Evolutionary conservation across 495 filamentous ascomycete genomes (phyloP).

Genomic region (Penicillium robsamsonii): DNA sequence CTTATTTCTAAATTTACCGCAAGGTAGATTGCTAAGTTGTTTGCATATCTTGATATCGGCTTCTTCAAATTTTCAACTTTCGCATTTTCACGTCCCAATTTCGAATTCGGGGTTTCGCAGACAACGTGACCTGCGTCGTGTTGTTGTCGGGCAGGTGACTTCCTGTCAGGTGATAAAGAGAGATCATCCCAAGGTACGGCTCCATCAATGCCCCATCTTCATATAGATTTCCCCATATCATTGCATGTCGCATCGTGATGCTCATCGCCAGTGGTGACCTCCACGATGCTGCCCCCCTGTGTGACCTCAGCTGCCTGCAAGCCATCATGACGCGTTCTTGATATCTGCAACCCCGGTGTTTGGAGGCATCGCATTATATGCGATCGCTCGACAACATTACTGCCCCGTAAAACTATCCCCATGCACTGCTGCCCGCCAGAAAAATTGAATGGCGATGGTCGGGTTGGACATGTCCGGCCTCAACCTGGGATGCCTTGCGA

Average conservation of each 20-base stretch:
- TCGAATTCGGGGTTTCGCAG: conserved; percentile 29
- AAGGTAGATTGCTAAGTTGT: conserved; percentile 23
- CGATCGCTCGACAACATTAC: background rate
- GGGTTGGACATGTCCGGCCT: background rate
- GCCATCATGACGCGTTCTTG: conserved; percentile 33
- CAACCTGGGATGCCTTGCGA: background rate
- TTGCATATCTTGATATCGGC: conserved; percentile 10
- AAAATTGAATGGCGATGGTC: conserved; percentile 1
- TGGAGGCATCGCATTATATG: background rate
- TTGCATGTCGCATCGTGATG: conserved; percentile 11
- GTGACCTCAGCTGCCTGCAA: conserved; percentile 32
- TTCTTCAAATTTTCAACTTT: conserved; percentile 19
- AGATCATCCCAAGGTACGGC: conserved; percentile 48
- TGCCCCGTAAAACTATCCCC: background rate
- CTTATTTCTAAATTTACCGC: conserved; percentile 31
- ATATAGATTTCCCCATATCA: conserved; percentile 9
- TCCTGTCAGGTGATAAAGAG: conserved; percentile 53
- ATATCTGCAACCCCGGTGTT: conserved; percentile 17
- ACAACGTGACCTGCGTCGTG: conserved; percentile 41
- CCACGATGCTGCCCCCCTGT: conserved; percentile 14
- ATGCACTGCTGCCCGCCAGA: background rate
- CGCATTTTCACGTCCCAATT: conserved; percentile 24
- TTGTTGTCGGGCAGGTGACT: conserved; percentile 53
- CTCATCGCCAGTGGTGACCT: conserved; percentile 12
- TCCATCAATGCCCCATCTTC: conserved; percentile 19